Evolutionary conservation across 2,329 filamentous ascomycete genomes (phyloP), one percentile per base, ranked within the genome.

Genomic region (Colletotrichum falcatum): DNA sequence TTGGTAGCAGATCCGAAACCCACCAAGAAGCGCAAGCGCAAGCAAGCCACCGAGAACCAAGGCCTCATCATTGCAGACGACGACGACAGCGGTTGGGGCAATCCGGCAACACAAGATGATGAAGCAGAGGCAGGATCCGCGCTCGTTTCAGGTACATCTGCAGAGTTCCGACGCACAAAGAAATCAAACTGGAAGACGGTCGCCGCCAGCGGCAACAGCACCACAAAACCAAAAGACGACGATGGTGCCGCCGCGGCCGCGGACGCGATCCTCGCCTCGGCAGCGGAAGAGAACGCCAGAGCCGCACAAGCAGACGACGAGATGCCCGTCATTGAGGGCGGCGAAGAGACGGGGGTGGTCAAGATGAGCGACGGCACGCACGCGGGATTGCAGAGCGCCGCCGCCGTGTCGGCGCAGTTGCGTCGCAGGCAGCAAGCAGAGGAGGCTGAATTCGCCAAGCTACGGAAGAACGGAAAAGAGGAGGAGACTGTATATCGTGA

Each of bases 401-500:
- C 89, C 1, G 87, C 95, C 46, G 94, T 98, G 26, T 90, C 90
- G 0, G 89, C 89, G 9, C 90, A 92, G 74, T 83, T 92, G 6
- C 85, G 88, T 75, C 88, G 89, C 77, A 90, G 92, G 20, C 89
- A 91, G 73, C 87, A 86, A 16, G 88, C 91, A 74, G 91, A 94
- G 71, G 80, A 81, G n/a, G 82, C 82, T 18, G 83, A 85, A 30
- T 88, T 87, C 75, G 83, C 85, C 71, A 76, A 73, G 72, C 81
- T 80, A 75, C 74, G 78, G 42, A 85, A 82, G 68, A 83, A 79
- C 72, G 79, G 79, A 49, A 82, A 84, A 67, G 88, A 88, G 39
- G 88, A 91, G 76, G 94, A 98, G 81, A 97, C 95, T 0, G 94
- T 98, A 30, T 98, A 98, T 79, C 92, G 96, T 75, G 96, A 99